Base-by-base conservation (phyloP, 2,329 filamentous ascomycete species). In the Paracorniculantispora psalliotae region DNA sequence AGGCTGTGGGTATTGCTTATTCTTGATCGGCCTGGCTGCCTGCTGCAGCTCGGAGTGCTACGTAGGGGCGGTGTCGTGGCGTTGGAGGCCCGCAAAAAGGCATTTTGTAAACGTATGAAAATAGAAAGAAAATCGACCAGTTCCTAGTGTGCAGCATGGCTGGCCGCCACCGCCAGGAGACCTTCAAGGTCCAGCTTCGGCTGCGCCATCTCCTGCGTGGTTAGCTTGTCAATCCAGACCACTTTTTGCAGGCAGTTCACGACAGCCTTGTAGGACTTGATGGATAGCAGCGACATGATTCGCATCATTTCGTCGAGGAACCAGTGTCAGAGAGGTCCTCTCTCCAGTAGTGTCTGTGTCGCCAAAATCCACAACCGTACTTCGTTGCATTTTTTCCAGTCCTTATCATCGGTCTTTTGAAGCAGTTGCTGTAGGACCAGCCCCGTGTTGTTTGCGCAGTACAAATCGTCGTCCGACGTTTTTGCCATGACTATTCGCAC, bases 331-430 rank as follows among this genome's bases (percentile, higher is more conserved):
- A 19, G 25, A n/a, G 17, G n/a, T 2, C 57, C 49, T 12, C 25
- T 43, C 8, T 63, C 57, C 25, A 61, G 53, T 3, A 61, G 54
- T 1, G 37, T 15, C 8, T 64, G 63, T 2, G 65, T 48, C 0
- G 60, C 60, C 9, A 67, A 19, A 2, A 62, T 54, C 64, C 64
- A 67, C 3, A 66, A 10, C 43, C 48, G 58, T 4, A 66, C 5
- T 0, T 63, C 35, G 1, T 59, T 52, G 12, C 47, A 60, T 0
- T 46, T 59, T 6, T 13, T 17, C 63, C 64, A 64, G 4, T 50
- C 4, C 1, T 9, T 7, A 1, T 33, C 35, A 4, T 41, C n/a
- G 1, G 26, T 33, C 1, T 44, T 28, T 0, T 21, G 10, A 17
- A 62, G 46, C 3, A 64, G 25, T 0, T 55, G 10, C 0, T 49